A percentile compares a stretch with the other conserved stretches of the same genome.
Evolutionary conservation across 805 yeast genomes (phyloP).

Genomic region (Starmera quercuum): DNA sequence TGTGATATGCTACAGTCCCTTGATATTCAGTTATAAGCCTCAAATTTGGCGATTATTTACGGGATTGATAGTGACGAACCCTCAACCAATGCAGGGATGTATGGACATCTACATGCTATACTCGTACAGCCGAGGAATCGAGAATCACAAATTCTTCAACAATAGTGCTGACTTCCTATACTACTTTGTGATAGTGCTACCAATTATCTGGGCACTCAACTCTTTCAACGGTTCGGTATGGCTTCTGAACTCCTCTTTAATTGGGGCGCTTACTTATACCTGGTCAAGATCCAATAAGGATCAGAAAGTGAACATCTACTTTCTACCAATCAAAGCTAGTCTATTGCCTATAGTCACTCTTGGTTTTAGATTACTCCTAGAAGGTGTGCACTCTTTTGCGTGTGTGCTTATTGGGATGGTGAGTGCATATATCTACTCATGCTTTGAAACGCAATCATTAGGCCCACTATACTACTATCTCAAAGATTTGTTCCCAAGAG

Average conservation of each 20-base stretch:
- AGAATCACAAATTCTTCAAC: constrained; percentile 39
- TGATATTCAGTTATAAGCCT: constrained; percentile 20
- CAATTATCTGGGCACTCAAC: constrained; percentile 33
- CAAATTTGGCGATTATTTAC: constrained; percentile 43
- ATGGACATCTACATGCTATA: constrained; percentile 52
- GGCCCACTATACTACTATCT: constrained; percentile 33
- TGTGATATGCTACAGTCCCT: constrained; percentile 24
- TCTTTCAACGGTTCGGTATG: constrained; percentile 22
- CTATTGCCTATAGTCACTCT: constrained; percentile 43
- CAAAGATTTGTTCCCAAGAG: constrained; percentile 13
- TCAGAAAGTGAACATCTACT: constrained; percentile 41
- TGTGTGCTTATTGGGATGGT: constrained; percentile 42
- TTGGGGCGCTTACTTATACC: constrained; percentile 48
- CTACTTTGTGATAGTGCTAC: constrained; percentile 42
- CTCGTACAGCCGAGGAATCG: constrained; percentile 48
- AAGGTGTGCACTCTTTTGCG: constrained; percentile 31
- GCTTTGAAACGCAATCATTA: constrained; percentile 46
- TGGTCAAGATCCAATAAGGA: constrained; percentile 52
- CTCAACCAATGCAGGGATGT: constrained; percentile 35
- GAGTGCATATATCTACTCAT: constrained; percentile 52
- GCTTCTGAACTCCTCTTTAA: constrained; percentile 29
- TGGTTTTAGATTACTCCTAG: constrained; percentile 35
- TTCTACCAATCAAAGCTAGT: constrained; percentile 52
- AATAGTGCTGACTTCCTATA: constrained; percentile 49
- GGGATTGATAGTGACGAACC: constrained; percentile 36